phyloP scores from a whole-genome alignment of 2,329 filamentous ascomycete species.

The Hypocreales sp. region DNA sequence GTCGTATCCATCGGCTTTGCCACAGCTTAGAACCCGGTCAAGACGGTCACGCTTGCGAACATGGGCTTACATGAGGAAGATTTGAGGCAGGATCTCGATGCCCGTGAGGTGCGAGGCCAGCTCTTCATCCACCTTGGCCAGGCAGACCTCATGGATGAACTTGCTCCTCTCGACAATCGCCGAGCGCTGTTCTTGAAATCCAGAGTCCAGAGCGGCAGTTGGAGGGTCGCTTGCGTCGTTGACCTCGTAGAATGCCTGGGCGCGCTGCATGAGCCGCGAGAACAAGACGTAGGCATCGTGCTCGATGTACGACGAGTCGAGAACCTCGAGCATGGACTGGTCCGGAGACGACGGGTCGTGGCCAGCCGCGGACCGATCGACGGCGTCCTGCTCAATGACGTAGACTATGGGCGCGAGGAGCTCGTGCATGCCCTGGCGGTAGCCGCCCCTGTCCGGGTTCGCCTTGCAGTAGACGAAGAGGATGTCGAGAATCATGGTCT shows the following conservation, averaged over 20 bases:
- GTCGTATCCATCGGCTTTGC: constrained; percentile 75
- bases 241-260: constrained; percentile 76
- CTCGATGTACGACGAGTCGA: constrained; percentile 64
- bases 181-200: constrained; percentile 22
- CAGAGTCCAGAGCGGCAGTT: constrained; percentile 6
- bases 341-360: constrained; percentile 22
- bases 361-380: constrained; percentile 32
- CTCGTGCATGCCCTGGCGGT: constrained; percentile 98
- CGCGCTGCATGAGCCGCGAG: constrained; percentile 72
- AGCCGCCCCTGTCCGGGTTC: constrained; percentile 70
- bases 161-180: constrained; percentile 72
- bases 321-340: constrained; percentile 42
- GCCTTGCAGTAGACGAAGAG: constrained; percentile 92
- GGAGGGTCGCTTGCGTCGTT: constrained; percentile 6
- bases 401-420: constrained; percentile 79
- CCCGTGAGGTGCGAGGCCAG: constrained; percentile 64
- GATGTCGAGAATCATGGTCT: constrained; percentile 71
- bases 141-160: constrained; percentile 69
- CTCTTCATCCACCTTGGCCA: constrained; percentile 69
- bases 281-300: constrained; percentile 86
- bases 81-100: constrained; percentile 86
- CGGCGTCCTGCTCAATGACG: constrained; percentile 68
- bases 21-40: neutral
- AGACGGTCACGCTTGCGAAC: too few species aligned
- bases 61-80: constrained; percentile 68